Conservation (phyloP, 148 eudicot genomes). For the Arctostaphylos glauca region DNA sequence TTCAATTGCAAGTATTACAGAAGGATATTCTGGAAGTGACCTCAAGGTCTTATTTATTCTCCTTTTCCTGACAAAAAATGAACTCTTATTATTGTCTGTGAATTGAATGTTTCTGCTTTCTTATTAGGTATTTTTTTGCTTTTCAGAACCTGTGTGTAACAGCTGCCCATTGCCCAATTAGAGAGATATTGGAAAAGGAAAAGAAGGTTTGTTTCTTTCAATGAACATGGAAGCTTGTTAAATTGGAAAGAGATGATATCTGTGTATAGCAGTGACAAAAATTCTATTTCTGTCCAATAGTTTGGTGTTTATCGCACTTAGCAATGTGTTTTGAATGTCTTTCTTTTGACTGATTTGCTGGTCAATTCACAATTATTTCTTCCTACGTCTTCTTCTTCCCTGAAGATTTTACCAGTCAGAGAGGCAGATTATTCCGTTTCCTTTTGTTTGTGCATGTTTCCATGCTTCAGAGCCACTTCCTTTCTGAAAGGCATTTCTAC, state of each 20-base stretch:
- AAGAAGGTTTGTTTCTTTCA: constrained; percentile 55
- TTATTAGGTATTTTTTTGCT: constrained; percentile 13
- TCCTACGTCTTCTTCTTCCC: background rate
- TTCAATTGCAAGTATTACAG: constrained; percentile 85
- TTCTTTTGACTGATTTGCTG: background rate
- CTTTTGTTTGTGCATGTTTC: background rate
- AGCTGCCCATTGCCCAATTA: constrained; percentile 97
- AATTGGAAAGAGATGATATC: background rate
- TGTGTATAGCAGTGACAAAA: background rate
- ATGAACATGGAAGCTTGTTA: background rate
- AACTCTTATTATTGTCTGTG: background rate
- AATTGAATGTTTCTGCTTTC: constrained; percentile 11
- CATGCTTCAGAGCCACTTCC: background rate
- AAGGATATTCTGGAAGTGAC: constrained; percentile 98
- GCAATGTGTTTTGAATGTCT: background rate
- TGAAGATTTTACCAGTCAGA: background rate
- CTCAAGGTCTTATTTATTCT: constrained; percentile 58
- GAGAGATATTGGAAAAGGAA: constrained; percentile 86
- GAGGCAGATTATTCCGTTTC: background rate
- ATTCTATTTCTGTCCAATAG: background rate
- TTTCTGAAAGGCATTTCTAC: background rate
- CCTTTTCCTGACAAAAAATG: background rate
- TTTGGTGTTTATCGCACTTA: background rate
- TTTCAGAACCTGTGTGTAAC: constrained; percentile 89
- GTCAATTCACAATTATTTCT: constrained; percentile 3